Conservation (phyloP, 495 filamentous ascomycete species). For the Wilcoxina mikolae region DNA sequence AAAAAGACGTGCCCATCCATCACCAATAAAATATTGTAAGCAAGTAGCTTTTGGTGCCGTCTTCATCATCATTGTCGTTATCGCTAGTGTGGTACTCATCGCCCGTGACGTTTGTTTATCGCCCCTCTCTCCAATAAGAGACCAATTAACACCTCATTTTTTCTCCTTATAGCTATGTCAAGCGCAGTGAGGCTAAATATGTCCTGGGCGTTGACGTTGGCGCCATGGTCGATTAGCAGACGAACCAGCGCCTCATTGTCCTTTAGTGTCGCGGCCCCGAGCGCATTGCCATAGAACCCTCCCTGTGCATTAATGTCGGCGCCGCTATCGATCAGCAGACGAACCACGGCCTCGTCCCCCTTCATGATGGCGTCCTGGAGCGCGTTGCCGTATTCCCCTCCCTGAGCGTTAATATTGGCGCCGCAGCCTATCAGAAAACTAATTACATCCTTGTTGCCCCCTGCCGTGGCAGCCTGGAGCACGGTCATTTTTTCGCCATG, state of each 20-base stretch:
- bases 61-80: neutral
- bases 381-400: slow-evolving; percentile 1
- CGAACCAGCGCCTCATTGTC: neutral
- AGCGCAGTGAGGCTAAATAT: neutral
- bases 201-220: slow-evolving; percentile 1
- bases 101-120: neutral
- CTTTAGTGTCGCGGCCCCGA: neutral
- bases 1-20: no score
- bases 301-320: slow-evolving; percentile 8
- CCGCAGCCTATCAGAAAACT: slow-evolving; percentile 2
- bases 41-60: neutral
- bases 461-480: slow-evolving; percentile 1
- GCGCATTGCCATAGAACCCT: neutral
- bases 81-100: neutral
- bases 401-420: slow-evolving; percentile 7
- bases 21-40: neutral
- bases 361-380: neutral
- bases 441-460: neutral
- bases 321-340: slow-evolving; percentile 3
- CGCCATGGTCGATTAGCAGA: slow-evolving; percentile 1
- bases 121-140: neutral
- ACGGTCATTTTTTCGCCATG: neutral
- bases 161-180: neutral
- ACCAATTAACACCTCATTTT: neutral
- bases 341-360: neutral